Base-by-base conservation (phyloP, 1,139 yeast species). In the Debaryomyces sp. region DNA sequence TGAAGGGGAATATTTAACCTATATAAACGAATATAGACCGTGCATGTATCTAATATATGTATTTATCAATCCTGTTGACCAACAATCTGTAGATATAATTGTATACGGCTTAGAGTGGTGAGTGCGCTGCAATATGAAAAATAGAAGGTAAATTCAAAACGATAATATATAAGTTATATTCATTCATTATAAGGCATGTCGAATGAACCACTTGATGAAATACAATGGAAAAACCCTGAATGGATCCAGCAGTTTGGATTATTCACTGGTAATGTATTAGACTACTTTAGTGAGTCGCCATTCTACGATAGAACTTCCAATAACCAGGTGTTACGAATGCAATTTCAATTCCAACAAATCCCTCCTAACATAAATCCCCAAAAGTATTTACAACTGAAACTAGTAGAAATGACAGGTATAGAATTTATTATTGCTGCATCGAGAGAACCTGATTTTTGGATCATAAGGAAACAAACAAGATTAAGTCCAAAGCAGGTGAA, bases 181-280 rank as follows among this genome's bases (percentile, higher is more conserved):
- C 10, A 6, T 6, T 39, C 10, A 15, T 17, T 21, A 21, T 15
- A 30, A 40, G 22, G 39, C 22, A 51, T 55, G 59, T 50, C 57
- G 41, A 60, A 57, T 43, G 72, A 66, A 45, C 79, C 80, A 7
- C 71, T 90, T 43, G 97, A 92, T 63, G 98, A 94, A 63, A 78
- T 94, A 45, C 98, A 92, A 66, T 94, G 99, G 99, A 84, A 92
- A 56, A 87, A 95, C 6, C 99, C 99, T 0, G 99, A 94, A 66
- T 94, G 97, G 92, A 90, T 94, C 55, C 96, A 90, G 64, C 82
- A 85, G 50, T 82, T 86, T 62, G 97, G 96, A 0, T 79, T 94
- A 23, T 80, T 91, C 46, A 87, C 96, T 0, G 96, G 87, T 47
- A 94, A 92, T 62, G 97, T 94, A 1, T 77, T 94, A 17, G 99